Conservation (phyloP, 306 rosid species). For the Vigna hirtella region DNA sequence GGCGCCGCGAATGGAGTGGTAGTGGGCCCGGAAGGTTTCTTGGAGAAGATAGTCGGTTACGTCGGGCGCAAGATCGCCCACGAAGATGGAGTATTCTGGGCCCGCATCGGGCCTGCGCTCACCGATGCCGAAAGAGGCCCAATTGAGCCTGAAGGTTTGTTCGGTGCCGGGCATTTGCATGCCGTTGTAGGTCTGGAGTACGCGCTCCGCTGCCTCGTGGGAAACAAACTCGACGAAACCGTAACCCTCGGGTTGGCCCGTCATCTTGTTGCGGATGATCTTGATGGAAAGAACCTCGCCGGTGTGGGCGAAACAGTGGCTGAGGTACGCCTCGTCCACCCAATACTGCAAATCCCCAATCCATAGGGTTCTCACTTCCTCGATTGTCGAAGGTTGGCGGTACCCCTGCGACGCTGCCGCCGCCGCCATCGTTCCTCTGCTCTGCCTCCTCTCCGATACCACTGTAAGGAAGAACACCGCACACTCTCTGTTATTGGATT, state of each 20-base stretch:
- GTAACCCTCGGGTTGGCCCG: conserved; percentile 91
- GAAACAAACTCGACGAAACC: conserved; percentile 93
- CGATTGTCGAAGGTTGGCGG: conserved; percentile 47
- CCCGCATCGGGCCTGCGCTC: conserved; percentile 83
- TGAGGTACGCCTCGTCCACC: conserved; percentile 88
- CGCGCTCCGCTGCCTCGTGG: conserved; percentile 79
- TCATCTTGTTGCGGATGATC: conserved; percentile 85
- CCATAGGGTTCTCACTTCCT: conserved; percentile 91
- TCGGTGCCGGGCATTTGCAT: conserved; percentile 88
- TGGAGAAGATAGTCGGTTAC: conserved; percentile 85
- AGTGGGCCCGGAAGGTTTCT: conserved; percentile 74
- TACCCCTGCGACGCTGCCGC: conserved; percentile 37
- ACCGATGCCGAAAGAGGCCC: conserved; percentile 96
- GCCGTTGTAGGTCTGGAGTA: conserved; percentile 82
- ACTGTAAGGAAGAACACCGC: background rate
- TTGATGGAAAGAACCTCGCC: conserved; percentile 81
- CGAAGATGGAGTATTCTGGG: conserved; percentile 91
- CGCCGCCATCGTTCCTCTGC: background rate
- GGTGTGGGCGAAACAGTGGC: conserved; percentile 76
- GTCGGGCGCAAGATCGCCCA: conserved; percentile 94
- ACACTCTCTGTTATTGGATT: background rate
- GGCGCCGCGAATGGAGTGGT: conserved; percentile 88
- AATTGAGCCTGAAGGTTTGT: conserved; percentile 78
- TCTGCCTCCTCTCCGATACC: background rate
- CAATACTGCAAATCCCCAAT: conserved; percentile 93